These are phyloP conservation scores for Talaromyces sp. DNA, from an alignment of 2,329 filamentous ascomycete species.

Conservation along the genomic window DNA sequence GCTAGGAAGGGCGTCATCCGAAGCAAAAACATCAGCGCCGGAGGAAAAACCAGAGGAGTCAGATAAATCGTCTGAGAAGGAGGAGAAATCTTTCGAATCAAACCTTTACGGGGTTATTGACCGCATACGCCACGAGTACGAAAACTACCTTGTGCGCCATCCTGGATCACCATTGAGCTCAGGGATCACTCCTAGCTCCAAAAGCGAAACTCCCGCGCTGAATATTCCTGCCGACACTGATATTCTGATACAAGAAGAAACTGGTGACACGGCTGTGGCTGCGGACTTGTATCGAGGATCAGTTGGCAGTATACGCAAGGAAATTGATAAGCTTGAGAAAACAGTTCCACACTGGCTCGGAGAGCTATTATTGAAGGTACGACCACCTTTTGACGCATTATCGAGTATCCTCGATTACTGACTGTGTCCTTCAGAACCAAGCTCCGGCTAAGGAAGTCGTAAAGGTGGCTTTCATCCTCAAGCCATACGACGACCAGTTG, in stretches of 20 bases:
- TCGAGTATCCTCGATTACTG: conserved; percentile 10
- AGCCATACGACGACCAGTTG: conserved; percentile 72
- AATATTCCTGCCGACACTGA: conserved; percentile 50
- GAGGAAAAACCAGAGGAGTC: conserved; percentile 68
- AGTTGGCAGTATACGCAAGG: conserved; percentile 70
- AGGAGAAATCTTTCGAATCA: conserved; percentile 45
- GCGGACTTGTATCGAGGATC: conserved; percentile 90
- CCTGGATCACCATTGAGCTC: conserved; percentile 37
- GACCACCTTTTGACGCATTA: not conserved
- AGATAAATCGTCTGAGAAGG: conserved; percentile 51
- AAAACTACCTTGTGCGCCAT: conserved; percentile 39
- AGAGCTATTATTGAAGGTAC: conserved; percentile 72
- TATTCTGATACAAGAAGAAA: conserved; percentile 64
- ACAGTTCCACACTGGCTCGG: conserved; percentile 88
- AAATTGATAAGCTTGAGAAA: conserved; percentile 80
- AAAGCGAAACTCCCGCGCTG: conserved; percentile 46
- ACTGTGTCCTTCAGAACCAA: conserved; percentile 57
- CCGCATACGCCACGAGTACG: conserved; percentile 46
- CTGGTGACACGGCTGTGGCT: conserved; percentile 60
- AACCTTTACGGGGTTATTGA: conserved; percentile 48
- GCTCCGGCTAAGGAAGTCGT: conserved; percentile 84
- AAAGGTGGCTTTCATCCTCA: conserved; percentile 91
- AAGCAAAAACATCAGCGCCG: conserved; percentile 67
- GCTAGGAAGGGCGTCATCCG: conserved; percentile 63
- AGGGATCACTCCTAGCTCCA: conserved; percentile 42